Percentiles rank a stretch among this genome's conserved stretches.
These are phyloP conservation scores for Eimeria acervulina DNA, from an alignment of 169 alveolate species.

Conservation along the genomic window DNA sequence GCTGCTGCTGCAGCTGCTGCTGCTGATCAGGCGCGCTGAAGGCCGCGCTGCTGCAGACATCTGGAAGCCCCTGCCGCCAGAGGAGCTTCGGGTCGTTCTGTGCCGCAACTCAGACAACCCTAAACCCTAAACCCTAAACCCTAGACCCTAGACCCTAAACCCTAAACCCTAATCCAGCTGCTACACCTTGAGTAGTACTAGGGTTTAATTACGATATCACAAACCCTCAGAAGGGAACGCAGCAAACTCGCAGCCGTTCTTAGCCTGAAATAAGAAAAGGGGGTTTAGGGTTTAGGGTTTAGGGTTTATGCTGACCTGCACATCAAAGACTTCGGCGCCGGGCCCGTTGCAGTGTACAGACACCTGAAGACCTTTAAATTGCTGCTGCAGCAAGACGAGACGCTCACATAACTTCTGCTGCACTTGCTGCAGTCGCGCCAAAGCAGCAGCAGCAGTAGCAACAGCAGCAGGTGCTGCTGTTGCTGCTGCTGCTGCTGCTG, in stretches of 20 bases:
- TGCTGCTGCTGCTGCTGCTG: too few relatives aligned
- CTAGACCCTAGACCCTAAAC: background rate
- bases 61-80: conserved; percentile 37
- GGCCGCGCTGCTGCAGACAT: conserved; percentile 8
- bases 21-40: background rate
- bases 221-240: too few relatives aligned
- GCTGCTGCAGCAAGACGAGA: background rate
- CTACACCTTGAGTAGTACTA: too few relatives aligned
- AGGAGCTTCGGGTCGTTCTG: conserved; percentile 37
- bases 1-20: too few relatives aligned
- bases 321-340: conserved; percentile 12
- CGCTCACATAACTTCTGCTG: background rate
- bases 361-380: background rate
- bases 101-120: too few relatives aligned
- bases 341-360: conserved; percentile 16
- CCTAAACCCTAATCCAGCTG: background rate
- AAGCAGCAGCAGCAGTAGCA: too few relatives aligned
- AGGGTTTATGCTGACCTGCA: conserved; percentile 16
- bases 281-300: conserved; percentile 15
- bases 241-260: background rate
- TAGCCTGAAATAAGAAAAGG: background rate
- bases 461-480: too few relatives aligned
- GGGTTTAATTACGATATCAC: too few relatives aligned
- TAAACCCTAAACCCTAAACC: background rate
- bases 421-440: background rate